phyloP scores from a whole-genome alignment of 73 alveolate genomes.

The Paramecium sonneborni region DNA sequence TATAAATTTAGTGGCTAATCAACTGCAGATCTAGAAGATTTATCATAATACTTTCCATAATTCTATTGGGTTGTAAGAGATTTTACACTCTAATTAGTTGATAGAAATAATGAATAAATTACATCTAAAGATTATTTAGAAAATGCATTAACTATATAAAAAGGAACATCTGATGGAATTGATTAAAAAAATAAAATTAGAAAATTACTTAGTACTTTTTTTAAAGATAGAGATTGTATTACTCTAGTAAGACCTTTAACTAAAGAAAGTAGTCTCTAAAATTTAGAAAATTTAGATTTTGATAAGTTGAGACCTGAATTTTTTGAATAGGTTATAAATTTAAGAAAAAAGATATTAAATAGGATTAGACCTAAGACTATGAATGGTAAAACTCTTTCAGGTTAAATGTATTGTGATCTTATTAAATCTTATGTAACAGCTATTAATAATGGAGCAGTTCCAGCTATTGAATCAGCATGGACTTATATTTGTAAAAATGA shows the following conservation, averaged over 20 bases:
- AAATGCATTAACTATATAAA: slow-evolving; percentile 81
- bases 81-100: slow-evolving; percentile 91
- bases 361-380: slow-evolving; percentile 88
- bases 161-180: slow-evolving; percentile 83
- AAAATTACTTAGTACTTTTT: slow-evolving; percentile 90
- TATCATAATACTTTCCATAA: slow-evolving; percentile 92
- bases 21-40: slow-evolving; percentile 93
- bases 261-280: slow-evolving; percentile 88
- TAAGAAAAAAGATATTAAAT: slow-evolving; percentile 86
- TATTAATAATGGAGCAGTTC: slow-evolving; percentile 87
- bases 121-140: slow-evolving; percentile 97
- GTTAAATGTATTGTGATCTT: slow-evolving; percentile 84
- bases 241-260: slow-evolving; percentile 96
- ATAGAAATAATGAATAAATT: slow-evolving; percentile 90
- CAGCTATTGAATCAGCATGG: slow-evolving; percentile 84
- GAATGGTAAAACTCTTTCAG: slow-evolving; percentile 87
- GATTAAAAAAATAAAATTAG: slow-evolving; percentile 95
- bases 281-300: slow-evolving; percentile 82
- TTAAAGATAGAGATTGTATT: slow-evolving; percentile 95
- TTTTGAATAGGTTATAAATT: slow-evolving; percentile 85
- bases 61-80: slow-evolving; percentile 98
- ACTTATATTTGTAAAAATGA: slow-evolving; percentile 84
- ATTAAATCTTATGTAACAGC: slow-evolving; percentile 79
- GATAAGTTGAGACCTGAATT: slow-evolving; percentile 94
- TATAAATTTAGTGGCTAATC: slow-evolving; percentile 61